Conservation (phyloP, 768 basidiomycete species). For the Hericium alpestre region DNA sequence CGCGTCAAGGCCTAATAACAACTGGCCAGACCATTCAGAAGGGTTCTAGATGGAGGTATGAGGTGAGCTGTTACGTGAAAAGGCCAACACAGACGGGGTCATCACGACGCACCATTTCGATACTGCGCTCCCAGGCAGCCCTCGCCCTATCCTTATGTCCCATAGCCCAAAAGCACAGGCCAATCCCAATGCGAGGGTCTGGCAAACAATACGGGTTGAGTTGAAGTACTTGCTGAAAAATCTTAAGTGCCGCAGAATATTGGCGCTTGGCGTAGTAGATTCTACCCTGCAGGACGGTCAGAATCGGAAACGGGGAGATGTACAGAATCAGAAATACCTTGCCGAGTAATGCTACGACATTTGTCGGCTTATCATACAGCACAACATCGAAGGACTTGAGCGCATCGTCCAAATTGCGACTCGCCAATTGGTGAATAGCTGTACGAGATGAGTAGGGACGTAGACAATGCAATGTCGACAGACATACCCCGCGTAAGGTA, state of each 20-base stretch:
- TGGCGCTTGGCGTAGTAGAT: slow-evolving; percentile 74
- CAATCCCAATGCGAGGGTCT: slow-evolving; percentile 93
- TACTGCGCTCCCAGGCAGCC: slow-evolving; percentile 82
- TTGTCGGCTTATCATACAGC: slow-evolving; percentile 67
- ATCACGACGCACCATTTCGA: slow-evolving; percentile 61
- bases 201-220: slow-evolving; percentile 73
- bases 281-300: slow-evolving; percentile 44
- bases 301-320: neutral
- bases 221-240: slow-evolving; percentile 77
- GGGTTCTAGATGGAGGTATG: slow-evolving; percentile 44
- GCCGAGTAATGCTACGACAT: slow-evolving; percentile 78
- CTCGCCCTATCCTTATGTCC: slow-evolving; percentile 75
- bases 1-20: slow-evolving; percentile 78
- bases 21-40: slow-evolving; percentile 63
- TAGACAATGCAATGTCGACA: slow-evolving; percentile 1
- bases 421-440: slow-evolving; percentile 80
- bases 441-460: neutral
- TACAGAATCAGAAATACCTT: slow-evolving; percentile 40
- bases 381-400: slow-evolving; percentile 73
- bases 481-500: slow-evolving; percentile 56
- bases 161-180: slow-evolving; percentile 86
- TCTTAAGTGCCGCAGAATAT: slow-evolving; percentile 67
- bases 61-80: neutral
- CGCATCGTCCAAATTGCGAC: slow-evolving; percentile 73
- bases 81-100: neutral